These are phyloP conservation scores for Papiliotrema fonsecae DNA, from an alignment of 1,284 basidiomycete species.

Conservation along the genomic window DNA sequence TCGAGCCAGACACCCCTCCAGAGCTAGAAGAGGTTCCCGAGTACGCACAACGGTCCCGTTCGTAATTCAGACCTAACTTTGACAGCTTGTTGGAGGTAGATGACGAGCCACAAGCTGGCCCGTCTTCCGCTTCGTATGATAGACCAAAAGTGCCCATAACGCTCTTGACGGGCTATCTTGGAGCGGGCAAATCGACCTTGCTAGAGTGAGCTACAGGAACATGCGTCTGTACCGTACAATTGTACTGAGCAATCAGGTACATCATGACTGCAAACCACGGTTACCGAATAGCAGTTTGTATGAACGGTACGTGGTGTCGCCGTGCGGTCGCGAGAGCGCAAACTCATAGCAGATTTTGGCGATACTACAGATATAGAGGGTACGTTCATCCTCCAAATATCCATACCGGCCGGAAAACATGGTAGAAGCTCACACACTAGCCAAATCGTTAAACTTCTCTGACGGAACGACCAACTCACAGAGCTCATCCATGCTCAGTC, in stretches of 20 bases:
- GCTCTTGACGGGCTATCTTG: slow-evolving; percentile 85
- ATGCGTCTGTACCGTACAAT: no score
- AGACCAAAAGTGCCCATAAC: slow-evolving; percentile 67
- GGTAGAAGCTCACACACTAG: slow-evolving; percentile 7
- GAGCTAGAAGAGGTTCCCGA: slow-evolving; percentile 7
- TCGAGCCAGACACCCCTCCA: not conserved
- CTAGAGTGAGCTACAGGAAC: slow-evolving; percentile 57
- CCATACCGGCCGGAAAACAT: not conserved
- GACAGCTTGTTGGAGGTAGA: not conserved
- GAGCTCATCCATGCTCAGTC: slow-evolving; percentile 60
- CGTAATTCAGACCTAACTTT: not conserved
- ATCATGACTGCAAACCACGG: slow-evolving; percentile 88
- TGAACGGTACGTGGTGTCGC: slow-evolving; percentile 61
- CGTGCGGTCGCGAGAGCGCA: not conserved
- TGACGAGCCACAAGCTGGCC: slow-evolving; percentile 6
- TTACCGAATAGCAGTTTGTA: slow-evolving; percentile 90
- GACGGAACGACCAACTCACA: slow-evolving; percentile 50
- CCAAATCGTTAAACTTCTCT: slow-evolving; percentile 54
- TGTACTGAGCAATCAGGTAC: no score
- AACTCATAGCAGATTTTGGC: slow-evolving; percentile 40
- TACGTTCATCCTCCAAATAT: slow-evolving; percentile 21
- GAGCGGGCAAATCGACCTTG: slow-evolving; percentile 79
- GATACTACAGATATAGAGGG: slow-evolving; percentile 51
- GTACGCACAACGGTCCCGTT: not conserved
- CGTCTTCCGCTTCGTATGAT: slow-evolving; percentile 13